phyloP scores from a whole-genome alignment of 1,284 basidiomycete genomes.

The Hymenochaete sp. region DNA sequence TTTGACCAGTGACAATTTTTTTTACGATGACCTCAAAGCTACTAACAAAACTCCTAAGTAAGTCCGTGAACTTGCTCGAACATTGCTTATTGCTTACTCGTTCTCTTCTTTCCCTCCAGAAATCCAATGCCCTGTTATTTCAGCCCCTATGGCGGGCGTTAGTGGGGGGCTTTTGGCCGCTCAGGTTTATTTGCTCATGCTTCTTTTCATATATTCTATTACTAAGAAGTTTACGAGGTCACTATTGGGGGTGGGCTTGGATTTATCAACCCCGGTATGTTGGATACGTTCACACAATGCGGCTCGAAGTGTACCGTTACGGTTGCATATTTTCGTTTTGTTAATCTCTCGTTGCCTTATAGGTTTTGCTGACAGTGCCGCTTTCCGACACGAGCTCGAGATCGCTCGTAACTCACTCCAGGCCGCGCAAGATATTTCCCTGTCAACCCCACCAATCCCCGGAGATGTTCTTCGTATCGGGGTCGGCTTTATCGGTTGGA shows the following conservation, averaged over 20 bases:
- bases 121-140: constrained; percentile 48
- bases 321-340: too few species aligned
- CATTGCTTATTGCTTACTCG: too few species aligned
- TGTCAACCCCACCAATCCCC: too few species aligned
- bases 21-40: too few species aligned
- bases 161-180: constrained; percentile 56
- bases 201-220: too few species aligned
- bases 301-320: too few species aligned
- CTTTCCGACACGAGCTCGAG: constrained; percentile 39
- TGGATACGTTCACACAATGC: too few species aligned
- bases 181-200: constrained; percentile 47
- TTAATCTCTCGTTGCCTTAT: not conserved
- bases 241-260: constrained; percentile 62
- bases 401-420: constrained; percentile 31
- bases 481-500: constrained; percentile 66
- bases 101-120: constrained; percentile 30
- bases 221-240: too few species aligned
- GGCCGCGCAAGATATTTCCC: constrained; percentile 24
- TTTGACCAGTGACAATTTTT: too few species aligned
- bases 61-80: too few species aligned
- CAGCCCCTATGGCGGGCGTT: constrained; percentile 61
- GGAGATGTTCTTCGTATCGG: constrained; percentile 48
- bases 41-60: too few species aligned
- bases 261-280: constrained; percentile 49
- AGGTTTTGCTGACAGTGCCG: constrained; percentile 40